phyloP scores from a whole-genome alignment of 257 asterid genomes.

The Fraxinus americana region DNA sequence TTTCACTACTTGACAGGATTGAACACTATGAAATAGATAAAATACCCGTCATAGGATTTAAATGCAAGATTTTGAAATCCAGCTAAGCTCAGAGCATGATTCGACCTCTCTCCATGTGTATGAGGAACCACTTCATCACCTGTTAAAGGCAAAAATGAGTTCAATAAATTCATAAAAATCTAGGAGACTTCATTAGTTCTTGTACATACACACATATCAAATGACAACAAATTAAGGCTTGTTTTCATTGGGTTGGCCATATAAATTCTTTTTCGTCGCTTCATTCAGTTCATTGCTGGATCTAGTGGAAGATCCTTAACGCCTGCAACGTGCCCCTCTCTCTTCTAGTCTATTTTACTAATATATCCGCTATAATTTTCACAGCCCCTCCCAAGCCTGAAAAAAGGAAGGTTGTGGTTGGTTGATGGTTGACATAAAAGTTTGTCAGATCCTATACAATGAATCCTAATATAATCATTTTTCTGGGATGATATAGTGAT shows the following conservation, averaged over 20 bases:
- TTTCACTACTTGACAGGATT: not conserved
- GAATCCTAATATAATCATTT: not conserved
- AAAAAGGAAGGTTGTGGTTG: not conserved
- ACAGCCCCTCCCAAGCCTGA: not conserved
- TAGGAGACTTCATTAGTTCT: not conserved
- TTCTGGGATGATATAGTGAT: not conserved
- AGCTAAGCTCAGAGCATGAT: conserved; percentile 68
- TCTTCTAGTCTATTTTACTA: not conserved
- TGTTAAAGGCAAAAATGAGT: conserved; percentile 32
- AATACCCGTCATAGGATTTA: conserved; percentile 76
- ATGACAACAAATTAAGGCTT: not conserved
- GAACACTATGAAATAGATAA: not conserved
- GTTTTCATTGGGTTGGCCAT: not conserved
- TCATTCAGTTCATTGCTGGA: not conserved
- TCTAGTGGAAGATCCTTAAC: not conserved
- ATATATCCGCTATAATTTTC: not conserved
- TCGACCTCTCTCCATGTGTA: conserved; percentile 72
- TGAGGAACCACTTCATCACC: conserved; percentile 89
- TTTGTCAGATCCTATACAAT: not conserved
- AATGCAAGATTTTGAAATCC: conserved; percentile 72
- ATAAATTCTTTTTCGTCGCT: not conserved
- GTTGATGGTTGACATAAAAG: not conserved
- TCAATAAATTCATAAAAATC: conserved; percentile 1
- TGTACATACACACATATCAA: not conserved
- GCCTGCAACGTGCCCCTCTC: not conserved